phyloP scores from a whole-genome alignment of 169 alveolate genomes.

The Plasmodium gallinaceum region DNA sequence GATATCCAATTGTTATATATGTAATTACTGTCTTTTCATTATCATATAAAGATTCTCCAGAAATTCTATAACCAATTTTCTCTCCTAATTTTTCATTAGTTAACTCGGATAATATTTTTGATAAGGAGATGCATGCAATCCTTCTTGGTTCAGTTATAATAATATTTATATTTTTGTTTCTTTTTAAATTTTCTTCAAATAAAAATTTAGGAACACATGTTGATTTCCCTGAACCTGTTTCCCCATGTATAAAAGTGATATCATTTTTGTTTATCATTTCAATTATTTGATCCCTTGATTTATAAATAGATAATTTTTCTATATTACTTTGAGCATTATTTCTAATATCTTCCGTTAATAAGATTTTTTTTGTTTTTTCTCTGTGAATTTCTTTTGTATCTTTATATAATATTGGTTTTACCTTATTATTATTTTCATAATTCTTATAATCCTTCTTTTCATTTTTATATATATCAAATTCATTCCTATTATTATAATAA shows the following conservation, averaged over 20 bases:
- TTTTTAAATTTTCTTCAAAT: conserved; percentile 31
- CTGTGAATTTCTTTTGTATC: not conserved
- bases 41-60: conserved; percentile 80
- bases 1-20: conserved; percentile 93
- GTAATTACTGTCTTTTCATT: conserved; percentile 87
- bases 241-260: conserved; percentile 93
- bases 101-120: conserved; percentile 86
- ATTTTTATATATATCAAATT: not conserved
- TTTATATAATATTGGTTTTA: not conserved
- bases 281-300: conserved; percentile 18
- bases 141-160: conserved; percentile 90
- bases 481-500: not conserved
- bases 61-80: conserved; percentile 91
- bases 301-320: conserved; percentile 34
- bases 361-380: not conserved
- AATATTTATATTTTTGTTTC: conserved; percentile 75
- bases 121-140: conserved; percentile 90
- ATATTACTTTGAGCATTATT: conserved; percentile 39
- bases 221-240: conserved; percentile 93
- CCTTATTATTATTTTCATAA: not conserved
- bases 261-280: conserved; percentile 85
- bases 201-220: conserved; percentile 78
- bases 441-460: not conserved
- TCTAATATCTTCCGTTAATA: conserved; percentile 29
- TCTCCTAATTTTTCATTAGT: conserved; percentile 86